Evolutionary conservation across 805 yeast species (phyloP), one percentile per base, ranked within the genome.

Genomic region (Clavispora phyllophila): DNA sequence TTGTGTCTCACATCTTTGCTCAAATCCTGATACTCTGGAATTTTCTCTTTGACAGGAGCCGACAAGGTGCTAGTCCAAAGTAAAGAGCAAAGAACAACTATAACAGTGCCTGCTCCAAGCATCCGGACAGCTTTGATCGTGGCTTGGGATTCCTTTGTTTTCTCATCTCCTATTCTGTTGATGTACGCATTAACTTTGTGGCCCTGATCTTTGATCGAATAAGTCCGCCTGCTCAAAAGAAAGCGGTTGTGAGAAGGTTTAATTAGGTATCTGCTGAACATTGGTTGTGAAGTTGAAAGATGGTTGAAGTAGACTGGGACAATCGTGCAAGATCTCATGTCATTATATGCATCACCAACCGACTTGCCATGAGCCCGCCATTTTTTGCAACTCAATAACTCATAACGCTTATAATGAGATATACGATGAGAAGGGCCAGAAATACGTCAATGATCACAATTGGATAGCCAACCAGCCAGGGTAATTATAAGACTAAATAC

Each of bases 91-190:
- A 51, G 17, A 10, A 51, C 55, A n/a, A 45, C 32, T n/a, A 53
- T 34, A 23, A 53, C 37, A 5, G 57, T 48, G 4, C 48, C 46
- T 7, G 48, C 54, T 1, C 58, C 55, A 7, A 44, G 42, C 32
- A 42, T 47, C 10, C 63, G 55, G 36, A 58, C 44, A 20, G 43
- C 46, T 42, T 47, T 54, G 41, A 69, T 44, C 4, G 65, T 58
- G 19, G 48, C 54, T 39, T 57, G 51, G 3, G 70, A 58, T 36
- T 59, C 68, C 31, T 41, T 42, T 3, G 68, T 49, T 24, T 57
- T 58, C 37, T 66, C 73, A 37, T 62, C 64, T 4, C 65, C 69
- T 15, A 69, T 56, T 32, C 54, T 56, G 41, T 64, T 57, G 15
- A 67, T 47, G 29, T 49, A 46, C 36, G 45, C 42, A 42, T 64